Conservation (phyloP, 2,329 filamentous ascomycete species). For the Botrytis tulipae region DNA sequence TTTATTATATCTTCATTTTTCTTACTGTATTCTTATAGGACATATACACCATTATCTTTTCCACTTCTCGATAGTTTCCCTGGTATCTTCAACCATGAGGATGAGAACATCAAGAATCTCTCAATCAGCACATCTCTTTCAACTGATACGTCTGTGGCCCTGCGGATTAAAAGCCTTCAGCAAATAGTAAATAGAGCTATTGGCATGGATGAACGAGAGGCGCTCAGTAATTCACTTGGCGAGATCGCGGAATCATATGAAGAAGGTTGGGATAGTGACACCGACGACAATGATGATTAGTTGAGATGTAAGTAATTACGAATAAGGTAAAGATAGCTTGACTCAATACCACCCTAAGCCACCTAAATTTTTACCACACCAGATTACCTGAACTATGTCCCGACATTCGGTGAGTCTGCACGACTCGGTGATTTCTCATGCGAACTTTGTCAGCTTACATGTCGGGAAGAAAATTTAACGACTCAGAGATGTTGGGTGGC, state of each 20-base stretch:
- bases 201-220: constrained; percentile 76
- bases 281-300: constrained; percentile 62
- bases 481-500: constrained; percentile 9
- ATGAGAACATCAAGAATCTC: constrained; percentile 42
- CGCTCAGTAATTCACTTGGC: constrained; percentile 74
- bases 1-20: constrained; percentile 12
- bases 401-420: constrained; percentile 1
- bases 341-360: constrained; percentile 9
- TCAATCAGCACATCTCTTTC: constrained; percentile 61
- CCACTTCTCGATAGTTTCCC: constrained; percentile 85
- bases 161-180: constrained; percentile 65
- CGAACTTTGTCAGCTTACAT: constrained; percentile 5
- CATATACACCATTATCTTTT: constrained; percentile 55
- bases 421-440: neutral
- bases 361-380: neutral
- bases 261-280: constrained; percentile 80
- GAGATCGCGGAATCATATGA: constrained; percentile 86
- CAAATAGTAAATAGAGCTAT: constrained; percentile 62
- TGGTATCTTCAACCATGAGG: constrained; percentile 58
- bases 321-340: constrained; percentile 5
- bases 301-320: constrained; percentile 1
- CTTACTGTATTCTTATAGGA: constrained; percentile 38
- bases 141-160: constrained; percentile 71
- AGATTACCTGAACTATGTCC: neutral
- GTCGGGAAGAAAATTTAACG: neutral